Conservation (phyloP, 768 basidiomycete species). For the Rhizopogon rudus region DNA sequence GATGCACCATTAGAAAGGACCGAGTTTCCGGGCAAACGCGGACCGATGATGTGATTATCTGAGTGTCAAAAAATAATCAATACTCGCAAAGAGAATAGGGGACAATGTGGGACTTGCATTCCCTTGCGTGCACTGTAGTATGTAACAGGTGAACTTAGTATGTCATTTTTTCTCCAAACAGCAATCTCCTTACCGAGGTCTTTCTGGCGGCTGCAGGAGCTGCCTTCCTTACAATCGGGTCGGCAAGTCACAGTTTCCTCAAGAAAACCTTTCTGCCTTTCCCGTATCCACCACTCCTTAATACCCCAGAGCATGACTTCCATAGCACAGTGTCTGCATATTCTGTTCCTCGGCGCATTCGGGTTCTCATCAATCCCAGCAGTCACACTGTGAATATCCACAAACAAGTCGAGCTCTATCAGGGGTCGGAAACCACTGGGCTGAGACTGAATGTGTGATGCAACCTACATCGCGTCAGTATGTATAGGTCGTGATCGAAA, state of each 20-base stretch:
- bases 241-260: slow-evolving; percentile 51
- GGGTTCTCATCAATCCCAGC: slow-evolving; percentile 53
- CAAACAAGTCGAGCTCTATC: slow-evolving; percentile 66
- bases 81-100: slow-evolving; percentile 2
- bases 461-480: slow-evolving; percentile 41
- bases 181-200: slow-evolving; percentile 49
- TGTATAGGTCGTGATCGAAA: background rate
- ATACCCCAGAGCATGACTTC: slow-evolving; percentile 75
- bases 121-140: slow-evolving; percentile 60
- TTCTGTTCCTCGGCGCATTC: slow-evolving; percentile 50
- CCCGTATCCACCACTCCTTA: slow-evolving; percentile 79
- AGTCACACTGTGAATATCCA: slow-evolving; percentile 57
- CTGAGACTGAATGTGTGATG: slow-evolving; percentile 52
- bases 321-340: slow-evolving; percentile 70
- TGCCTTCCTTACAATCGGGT: slow-evolving; percentile 66
- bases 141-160: slow-evolving; percentile 2
- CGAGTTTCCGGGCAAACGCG: background rate
- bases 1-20: background rate
- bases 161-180: background rate
- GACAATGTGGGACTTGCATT: slow-evolving; percentile 48
- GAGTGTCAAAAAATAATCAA: slow-evolving; percentile 2
- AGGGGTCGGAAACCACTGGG: slow-evolving; percentile 61
- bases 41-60: slow-evolving; percentile 38
- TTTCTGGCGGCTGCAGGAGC: slow-evolving; percentile 53
- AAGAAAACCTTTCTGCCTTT: slow-evolving; percentile 64